Evolutionary conservation across 2,329 filamentous ascomycete species (phyloP), one percentile per base, ranked within the genome.

Genomic region (Basipetospora chlamydospora): DNA sequence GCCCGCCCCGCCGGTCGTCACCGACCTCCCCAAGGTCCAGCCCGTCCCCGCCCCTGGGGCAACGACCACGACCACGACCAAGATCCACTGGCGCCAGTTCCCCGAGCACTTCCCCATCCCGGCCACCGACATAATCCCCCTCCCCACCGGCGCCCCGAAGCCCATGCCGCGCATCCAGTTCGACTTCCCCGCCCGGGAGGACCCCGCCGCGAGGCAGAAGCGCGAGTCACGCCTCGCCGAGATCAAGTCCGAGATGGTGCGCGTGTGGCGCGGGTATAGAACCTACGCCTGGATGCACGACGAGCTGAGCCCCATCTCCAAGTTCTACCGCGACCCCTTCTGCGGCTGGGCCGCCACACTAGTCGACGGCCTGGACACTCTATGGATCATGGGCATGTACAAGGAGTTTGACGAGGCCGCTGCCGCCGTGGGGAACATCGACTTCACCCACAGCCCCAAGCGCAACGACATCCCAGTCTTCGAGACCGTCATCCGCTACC

Each of bases 281-380:
- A 65, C 74, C 42, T 67, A 77, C 47, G 88, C 87, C 9, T 90
- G 83, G 74, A 72, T 77, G 42, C 82, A 92, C 46, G 90, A 96
- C 50, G 90, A 96, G 59, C 59, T 96, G 12, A 68, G 61, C 30
- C 90, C 90, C 2, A 63, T 88, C 8, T 70, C 73, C 21, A 77
- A 77, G 35, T 61, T 59, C 11, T 73, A 64, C 44, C 72, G 73
- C 13, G 81, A 95, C 50, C 83, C 85, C 0, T 96, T 96, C 55
- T 88, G 85, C 51, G 84, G 81, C 34, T 94, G 86, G 86, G 82
- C 82, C 13, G 86, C 86, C 12, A 92, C 86, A 0, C 54, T 94
- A 42, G 81, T 94, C 5, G 86, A 94, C 59, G 64, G 73, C 2
- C 60, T 88, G 35, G 85, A 93, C 51, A 87, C 84, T 0, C 63